Evolutionary conservation across 306 rosid genomes (phyloP).

Genomic region (Prunus padus): DNA sequence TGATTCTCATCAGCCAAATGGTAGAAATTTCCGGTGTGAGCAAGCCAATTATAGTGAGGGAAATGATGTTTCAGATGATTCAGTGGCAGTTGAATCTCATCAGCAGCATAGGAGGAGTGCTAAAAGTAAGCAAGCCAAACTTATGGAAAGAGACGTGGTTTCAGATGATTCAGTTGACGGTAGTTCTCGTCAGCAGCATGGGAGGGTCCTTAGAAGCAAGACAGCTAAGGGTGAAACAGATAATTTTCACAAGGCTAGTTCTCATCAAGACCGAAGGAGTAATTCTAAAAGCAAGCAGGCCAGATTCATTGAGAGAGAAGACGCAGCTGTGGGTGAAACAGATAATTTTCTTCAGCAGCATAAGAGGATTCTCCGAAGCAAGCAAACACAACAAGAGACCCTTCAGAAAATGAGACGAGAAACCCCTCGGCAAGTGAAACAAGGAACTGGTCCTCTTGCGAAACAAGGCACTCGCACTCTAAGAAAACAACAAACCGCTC

Average conservation of each 20-base stretch:
- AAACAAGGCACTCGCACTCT: constrained; percentile 42
- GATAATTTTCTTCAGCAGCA: constrained; percentile 42
- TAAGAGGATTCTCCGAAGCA: constrained; percentile 55
- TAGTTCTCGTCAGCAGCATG: constrained; percentile 21
- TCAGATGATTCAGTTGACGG: constrained; percentile 45
- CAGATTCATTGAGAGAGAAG: constrained; percentile 47
- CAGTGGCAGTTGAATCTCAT: constrained; percentile 27
- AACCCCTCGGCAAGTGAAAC: constrained; percentile 39
- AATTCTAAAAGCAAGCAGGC: constrained; percentile 55
- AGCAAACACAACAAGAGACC: constrained; percentile 48
- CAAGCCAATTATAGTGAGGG: constrained; percentile 17
- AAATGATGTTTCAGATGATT: constrained; percentile 37
- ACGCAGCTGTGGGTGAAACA: constrained; percentile 40
- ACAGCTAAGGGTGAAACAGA: constrained; percentile 26
- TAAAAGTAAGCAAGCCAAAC: constrained; percentile 36
- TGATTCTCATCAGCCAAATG: constrained; percentile 22
- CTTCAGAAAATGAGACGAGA: constrained; percentile 49
- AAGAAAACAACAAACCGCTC: constrained; percentile 44
- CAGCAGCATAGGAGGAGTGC: constrained; percentile 24
- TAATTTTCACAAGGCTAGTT: constrained; percentile 24
- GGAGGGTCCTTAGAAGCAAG: constrained; percentile 30
- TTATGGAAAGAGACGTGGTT: constrained; percentile 27
- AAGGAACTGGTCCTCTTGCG: constrained; percentile 34
- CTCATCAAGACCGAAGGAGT: constrained; percentile 41
- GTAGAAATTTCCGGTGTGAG: constrained; percentile 21